A percentile compares a stretch with the other conserved stretches of the same genome.
Evolutionary conservation across 257 asterid genomes (phyloP).

Genomic region (Gynochthodes officinalis): DNA sequence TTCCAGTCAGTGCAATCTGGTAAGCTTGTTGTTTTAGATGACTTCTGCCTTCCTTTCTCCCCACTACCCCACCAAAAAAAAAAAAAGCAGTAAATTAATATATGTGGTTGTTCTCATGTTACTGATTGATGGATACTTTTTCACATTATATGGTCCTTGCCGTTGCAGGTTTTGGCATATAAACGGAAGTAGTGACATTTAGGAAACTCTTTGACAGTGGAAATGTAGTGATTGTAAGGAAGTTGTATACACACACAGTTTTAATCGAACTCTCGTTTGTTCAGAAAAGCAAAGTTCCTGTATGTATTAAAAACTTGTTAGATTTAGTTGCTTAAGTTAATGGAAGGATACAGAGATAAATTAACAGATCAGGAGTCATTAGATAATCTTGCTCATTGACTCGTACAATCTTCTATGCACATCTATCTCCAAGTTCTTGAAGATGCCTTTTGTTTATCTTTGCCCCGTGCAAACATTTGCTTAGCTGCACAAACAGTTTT

Average conservation of each 20-base stretch:
- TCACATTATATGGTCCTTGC: neutral
- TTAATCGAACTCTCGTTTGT: conserved; percentile 13
- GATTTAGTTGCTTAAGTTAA: neutral
- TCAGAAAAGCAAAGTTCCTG: neutral
- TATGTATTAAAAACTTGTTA: neutral
- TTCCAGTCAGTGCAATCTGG: conserved; percentile 68
- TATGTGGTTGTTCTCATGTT: neutral
- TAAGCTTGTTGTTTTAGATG: conserved; percentile 22
- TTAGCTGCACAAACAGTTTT: neutral
- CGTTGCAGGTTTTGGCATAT: conserved; percentile 68
- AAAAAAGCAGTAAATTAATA: neutral
- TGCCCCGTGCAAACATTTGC: neutral
- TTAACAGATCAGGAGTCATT: neutral
- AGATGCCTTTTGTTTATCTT: neutral
- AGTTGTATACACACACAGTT: conserved; percentile 21
- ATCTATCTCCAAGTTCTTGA: neutral
- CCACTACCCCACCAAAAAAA: neutral
- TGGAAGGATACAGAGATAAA: neutral
- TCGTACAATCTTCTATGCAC: neutral
- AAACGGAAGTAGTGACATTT: conserved; percentile 38
- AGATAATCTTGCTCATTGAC: neutral
- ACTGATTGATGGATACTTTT: conserved; percentile 14
- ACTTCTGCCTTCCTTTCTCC: neutral
- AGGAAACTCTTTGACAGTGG: neutral
- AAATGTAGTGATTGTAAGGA: neutral